Percentiles rank a stretch among this genome's conserved stretches.
These are phyloP conservation scores for Stellera chamaejasme DNA, from an alignment of 345 rosid species.

Conservation along the genomic window DNA sequence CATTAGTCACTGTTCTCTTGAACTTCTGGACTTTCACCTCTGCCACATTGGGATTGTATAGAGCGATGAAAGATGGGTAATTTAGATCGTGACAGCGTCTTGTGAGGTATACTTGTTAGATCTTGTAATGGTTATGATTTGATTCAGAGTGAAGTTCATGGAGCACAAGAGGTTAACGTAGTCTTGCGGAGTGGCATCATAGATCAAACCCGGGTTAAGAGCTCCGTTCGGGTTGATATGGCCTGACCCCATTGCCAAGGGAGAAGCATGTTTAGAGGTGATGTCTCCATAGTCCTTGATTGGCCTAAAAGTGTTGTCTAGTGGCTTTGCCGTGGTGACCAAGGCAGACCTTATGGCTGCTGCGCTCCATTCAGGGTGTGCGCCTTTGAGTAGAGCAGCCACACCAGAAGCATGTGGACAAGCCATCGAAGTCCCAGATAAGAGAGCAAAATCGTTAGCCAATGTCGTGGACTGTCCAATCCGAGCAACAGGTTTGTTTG, in stretches of 20 bases:
- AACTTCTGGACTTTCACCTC: slow-evolving; percentile 7
- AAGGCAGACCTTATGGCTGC: slow-evolving; percentile 49
- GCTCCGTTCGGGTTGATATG: slow-evolving; percentile 34
- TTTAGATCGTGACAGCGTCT: slow-evolving; percentile 27
- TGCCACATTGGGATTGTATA: slow-evolving; percentile 15
- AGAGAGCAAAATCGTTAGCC: slow-evolving; percentile 27
- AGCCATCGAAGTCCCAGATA: slow-evolving; percentile 59
- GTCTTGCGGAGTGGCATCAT: slow-evolving; percentile 36
- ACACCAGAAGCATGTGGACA: slow-evolving; percentile 49
- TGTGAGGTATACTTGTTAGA: slow-evolving; percentile 21
- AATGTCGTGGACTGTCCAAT: slow-evolving; percentile 9
- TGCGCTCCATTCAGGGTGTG: slow-evolving; percentile 45
- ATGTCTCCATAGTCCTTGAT: slow-evolving; percentile 17
- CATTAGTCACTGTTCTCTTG: slow-evolving; percentile 29
- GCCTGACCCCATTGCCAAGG: slow-evolving; percentile 40
- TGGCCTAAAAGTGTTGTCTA: slow-evolving; percentile 26
- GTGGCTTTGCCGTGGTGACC: slow-evolving; percentile 38
- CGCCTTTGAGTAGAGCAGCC: slow-evolving; percentile 39
- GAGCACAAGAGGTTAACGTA: slow-evolving; percentile 30
- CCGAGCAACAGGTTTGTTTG: slow-evolving; percentile 3
- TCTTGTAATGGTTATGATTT: slow-evolving; percentile 32
- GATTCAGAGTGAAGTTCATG: slow-evolving; percentile 29
- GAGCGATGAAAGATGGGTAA: slow-evolving; percentile 33
- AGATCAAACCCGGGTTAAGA: slow-evolving; percentile 37
- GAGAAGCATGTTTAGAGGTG: slow-evolving; percentile 19